Conservation (phyloP, 2,329 filamentous ascomycete genomes). For the Myrmaecium sp. region DNA sequence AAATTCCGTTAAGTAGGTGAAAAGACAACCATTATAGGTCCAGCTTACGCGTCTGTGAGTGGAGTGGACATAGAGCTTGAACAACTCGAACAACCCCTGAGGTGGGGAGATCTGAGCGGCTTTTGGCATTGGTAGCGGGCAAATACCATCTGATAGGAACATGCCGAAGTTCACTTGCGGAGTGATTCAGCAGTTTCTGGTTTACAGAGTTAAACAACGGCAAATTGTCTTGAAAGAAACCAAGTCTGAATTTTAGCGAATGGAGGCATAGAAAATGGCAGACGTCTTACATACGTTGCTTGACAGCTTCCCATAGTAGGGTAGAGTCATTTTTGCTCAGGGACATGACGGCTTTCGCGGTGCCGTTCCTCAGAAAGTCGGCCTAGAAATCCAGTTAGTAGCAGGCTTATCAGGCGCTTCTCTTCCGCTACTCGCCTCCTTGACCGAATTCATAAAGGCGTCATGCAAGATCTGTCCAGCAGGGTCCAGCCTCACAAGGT, state of each 20-base stretch:
- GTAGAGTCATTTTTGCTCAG: constrained; percentile 72
- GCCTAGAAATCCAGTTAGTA: constrained; percentile 33
- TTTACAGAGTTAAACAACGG: constrained; percentile 57
- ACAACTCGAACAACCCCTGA: constrained; percentile 35
- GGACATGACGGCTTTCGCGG: constrained; percentile 78
- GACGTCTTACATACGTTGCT: too few species aligned
- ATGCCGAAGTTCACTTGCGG: constrained; percentile 50
- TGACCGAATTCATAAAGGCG: constrained; percentile 52
- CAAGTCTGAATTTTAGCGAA: too few species aligned
- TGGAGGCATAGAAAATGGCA: too few species aligned
- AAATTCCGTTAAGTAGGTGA: too few species aligned
- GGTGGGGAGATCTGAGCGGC: constrained; percentile 2
- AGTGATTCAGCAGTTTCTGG: constrained; percentile 55
- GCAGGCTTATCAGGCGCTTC: too few species aligned
- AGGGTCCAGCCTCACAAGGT: constrained; percentile 39
- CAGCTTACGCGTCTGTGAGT: constrained; percentile 22
- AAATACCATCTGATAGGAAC: constrained; percentile 84
- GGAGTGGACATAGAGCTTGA: constrained; percentile 53
- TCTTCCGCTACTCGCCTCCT: constrained; percentile 40
- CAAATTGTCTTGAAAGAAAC: too few species aligned
- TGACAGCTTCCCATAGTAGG: constrained; percentile 64
- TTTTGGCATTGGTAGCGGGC: constrained; percentile 27
- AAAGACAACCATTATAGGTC: too few species aligned
- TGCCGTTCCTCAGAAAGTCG: constrained; percentile 76
- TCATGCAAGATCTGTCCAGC: constrained; percentile 42